Evolutionary conservation across 192 early-diverging fungal genomes (phyloP), one percentile per base, ranked within the genome.

Genomic region (Backusella sp.): DNA sequence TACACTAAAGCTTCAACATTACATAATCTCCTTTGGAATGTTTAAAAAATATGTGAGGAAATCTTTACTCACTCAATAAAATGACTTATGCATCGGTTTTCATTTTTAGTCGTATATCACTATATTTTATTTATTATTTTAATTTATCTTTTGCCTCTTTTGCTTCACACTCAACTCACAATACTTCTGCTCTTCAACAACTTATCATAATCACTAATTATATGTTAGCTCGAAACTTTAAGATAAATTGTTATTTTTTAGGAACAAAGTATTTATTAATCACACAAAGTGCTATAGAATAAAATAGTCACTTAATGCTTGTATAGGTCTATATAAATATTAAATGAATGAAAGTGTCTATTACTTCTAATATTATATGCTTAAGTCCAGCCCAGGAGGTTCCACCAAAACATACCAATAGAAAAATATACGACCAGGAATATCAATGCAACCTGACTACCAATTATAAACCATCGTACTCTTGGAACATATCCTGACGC

Each of bases 381-480:
- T 44, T 70, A 86, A 70, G 66, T 82, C 90, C 90, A 92, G 28
- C 90, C 92, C 21, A 94, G 75, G 6, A 92, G 12, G 73, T 86
- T 91, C 90, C 90, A 93, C 92, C 92, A 95, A 0, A 79, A 14
- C 68, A 92, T 49, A 1, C 94, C 94, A 2, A 90, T 82, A 1
- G 91, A 89, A 28, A 88, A 86, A 70, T 87, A 88, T 0, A 92
- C 76, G 37, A 52, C 23, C 0, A 95, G 46, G 68, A 88, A 86
- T 0, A 91, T 69, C 1, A 86, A 30, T 8, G 89, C 82, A 36
- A 90, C 68, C 39, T 82, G 19, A 32, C 85, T 21, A 19, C 94
- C 94, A 36, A 90, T 76, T 4, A 82, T 28, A 73, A 94, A 89
- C 92, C 92, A 94, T 19, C 77, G 75, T 1, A 79, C 75, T 74